Base-by-base conservation (phyloP, 2,329 filamentous ascomycete species). In the Talaromyces marneffei region DNA sequence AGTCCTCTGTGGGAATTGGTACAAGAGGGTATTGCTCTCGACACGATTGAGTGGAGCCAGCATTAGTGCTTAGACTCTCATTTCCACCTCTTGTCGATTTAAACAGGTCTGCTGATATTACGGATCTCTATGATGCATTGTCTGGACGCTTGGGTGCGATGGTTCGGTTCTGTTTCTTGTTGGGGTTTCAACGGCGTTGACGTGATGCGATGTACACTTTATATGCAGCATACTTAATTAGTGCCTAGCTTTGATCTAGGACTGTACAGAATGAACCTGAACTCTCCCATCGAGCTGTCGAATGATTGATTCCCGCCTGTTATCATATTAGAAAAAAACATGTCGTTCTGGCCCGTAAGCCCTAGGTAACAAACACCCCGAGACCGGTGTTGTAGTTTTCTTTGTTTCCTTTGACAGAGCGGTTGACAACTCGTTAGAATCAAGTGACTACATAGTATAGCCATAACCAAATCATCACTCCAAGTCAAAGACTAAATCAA, bases 1-100 rank as follows among this genome's bases (percentile, higher is more conserved):
- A 97, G 92, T 74, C 94, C 94, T 40, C 79, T 99, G 61, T 99
- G 94, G 94, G 94, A 99, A 78, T 79, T 99, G 66, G 94, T 99
- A 12, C 94, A 99, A 78, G 94, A 99, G 75, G 94, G 94, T 16
- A 85, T 99, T 65, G 94, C 96, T 72, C 79, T 99, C 67, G 90
- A 95, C 77, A 96, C 91, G 46, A 99, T 99, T 70, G 88, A 99
- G 78, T 99, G 94, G 94, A 96, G 90, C 74, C 92, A 97, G 80
- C 94, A 99, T 77, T 97, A 81, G 84, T 25, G 44, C 44, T 48
- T 54, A 3, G 4, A 31, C 23, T 53, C 23, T 20, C 18, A 7
- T 35, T 6, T 33, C 23, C 25, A 33, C 25, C 37, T 57, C 27
- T 35, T 37, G 3, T 27, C 20, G 3, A 44, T 46, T 18, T 50